Conservation (phyloP, 371 early-diverging fungal genomes). For the Apophysomyces variabilis region DNA sequence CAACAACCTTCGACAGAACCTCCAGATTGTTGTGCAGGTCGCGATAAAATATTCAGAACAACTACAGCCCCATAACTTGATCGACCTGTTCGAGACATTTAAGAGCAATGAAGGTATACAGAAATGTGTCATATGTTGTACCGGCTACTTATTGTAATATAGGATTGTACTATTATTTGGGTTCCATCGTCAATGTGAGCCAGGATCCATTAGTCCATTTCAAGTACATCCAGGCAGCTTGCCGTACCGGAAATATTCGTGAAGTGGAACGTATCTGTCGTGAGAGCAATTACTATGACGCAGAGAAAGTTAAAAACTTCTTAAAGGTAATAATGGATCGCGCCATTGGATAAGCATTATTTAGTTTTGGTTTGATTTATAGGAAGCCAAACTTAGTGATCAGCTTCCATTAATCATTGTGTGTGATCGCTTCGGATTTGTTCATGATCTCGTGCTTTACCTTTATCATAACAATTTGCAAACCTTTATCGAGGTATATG, state of each 20-base stretch:
- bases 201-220: conserved; percentile 94
- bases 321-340: conserved; percentile 62
- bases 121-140: not conserved
- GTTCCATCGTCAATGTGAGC: conserved; percentile 92
- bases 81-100: conserved; percentile 89
- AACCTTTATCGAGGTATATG: conserved; percentile 97
- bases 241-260: conserved; percentile 91
- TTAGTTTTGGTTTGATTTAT: conserved; percentile 7
- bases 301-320: conserved; percentile 97
- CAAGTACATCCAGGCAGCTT: conserved; percentile 98
- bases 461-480: conserved; percentile 90
- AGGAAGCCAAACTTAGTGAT: conserved; percentile 93
- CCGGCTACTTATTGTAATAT: not conserved
- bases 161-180: conserved; percentile 89
- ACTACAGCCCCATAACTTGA: conserved; percentile 86
- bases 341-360: not conserved
- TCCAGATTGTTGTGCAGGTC: conserved; percentile 93
- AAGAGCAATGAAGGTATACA: conserved; percentile 88
- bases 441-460: conserved; percentile 95
- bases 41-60: conserved; percentile 97
- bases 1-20: conserved; percentile 89
- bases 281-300: conserved; percentile 94
- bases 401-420: conserved; percentile 97
- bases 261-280: conserved; percentile 98
- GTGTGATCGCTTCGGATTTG: conserved; percentile 96